These are phyloP conservation scores for Naganishia randhawae DNA, from an alignment of 768 basidiomycete species.

Conservation along the genomic window DNA sequence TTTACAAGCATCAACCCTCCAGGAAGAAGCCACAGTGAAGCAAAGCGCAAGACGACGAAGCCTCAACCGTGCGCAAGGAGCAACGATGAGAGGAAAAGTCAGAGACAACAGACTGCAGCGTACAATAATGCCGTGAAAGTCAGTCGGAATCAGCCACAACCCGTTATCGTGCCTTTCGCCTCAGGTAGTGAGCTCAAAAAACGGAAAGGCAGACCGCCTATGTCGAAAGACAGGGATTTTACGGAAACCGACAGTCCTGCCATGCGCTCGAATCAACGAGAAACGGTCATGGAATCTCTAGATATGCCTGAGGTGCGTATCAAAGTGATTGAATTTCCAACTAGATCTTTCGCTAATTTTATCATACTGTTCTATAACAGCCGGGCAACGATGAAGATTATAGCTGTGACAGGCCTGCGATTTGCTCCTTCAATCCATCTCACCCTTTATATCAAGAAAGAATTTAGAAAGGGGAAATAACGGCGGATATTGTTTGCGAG, in stretches of 20 bases:
- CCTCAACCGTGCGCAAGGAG: background rate
- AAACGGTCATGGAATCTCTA: background rate
- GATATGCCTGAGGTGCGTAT: background rate
- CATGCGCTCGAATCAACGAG: background rate
- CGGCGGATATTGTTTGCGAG: constrained; percentile 35
- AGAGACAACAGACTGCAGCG: background rate
- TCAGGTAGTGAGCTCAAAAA: background rate
- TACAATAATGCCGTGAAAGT: background rate
- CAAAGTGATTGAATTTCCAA: background rate
- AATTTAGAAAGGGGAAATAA: constrained; percentile 10
- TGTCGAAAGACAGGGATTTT: background rate
- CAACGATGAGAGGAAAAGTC: background rate
- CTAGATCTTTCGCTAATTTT: background rate
- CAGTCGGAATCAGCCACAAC: background rate
- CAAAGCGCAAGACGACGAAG: background rate
- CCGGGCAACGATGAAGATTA: constrained; percentile 13
- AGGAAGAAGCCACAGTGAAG: background rate
- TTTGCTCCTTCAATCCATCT: constrained; percentile 28
- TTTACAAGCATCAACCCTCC: background rate
- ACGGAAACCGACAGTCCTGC: background rate
- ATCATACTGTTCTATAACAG: background rate
- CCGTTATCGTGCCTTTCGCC: background rate
- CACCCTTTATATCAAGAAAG: constrained; percentile 14
- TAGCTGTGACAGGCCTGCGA: constrained; percentile 7
- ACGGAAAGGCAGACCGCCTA: background rate